Conservation (phyloP, 2,329 filamentous ascomycete genomes). For the Aspergillus ibericus region DNA sequence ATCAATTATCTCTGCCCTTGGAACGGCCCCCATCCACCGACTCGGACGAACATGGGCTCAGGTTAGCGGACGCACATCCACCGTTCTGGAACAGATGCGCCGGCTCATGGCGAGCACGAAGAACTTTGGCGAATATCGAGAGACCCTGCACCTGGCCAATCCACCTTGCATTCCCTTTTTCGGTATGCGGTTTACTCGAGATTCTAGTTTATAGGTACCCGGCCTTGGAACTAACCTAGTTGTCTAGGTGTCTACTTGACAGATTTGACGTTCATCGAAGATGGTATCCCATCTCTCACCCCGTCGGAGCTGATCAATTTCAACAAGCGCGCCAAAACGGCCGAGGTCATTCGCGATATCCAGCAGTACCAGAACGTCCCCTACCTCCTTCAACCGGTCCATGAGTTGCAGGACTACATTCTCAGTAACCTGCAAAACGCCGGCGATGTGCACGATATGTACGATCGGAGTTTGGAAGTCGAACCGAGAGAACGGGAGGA, state of each 20-base stretch:
- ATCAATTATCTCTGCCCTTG: conserved; percentile 93
- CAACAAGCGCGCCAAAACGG: conserved; percentile 95
- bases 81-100: conserved; percentile 84
- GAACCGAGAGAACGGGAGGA: conserved; percentile 96
- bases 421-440: conserved; percentile 93
- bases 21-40: conserved; percentile 91
- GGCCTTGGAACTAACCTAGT: background rate
- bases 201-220: background rate
- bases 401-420: conserved; percentile 95
- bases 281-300: conserved; percentile 94
- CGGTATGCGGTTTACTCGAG: conserved; percentile 62
- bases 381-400: conserved; percentile 86
- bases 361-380: conserved; percentile 98
- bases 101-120: conserved; percentile 95
- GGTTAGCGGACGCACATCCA: conserved; percentile 80
- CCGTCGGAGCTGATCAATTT: conserved; percentile 98
- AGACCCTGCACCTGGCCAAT: conserved; percentile 86
- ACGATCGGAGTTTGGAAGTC: conserved; percentile 90
- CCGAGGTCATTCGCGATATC: conserved; percentile 96
- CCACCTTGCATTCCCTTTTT: conserved; percentile 98
- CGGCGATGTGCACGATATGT: conserved; percentile 98
- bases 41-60: conserved; percentile 92
- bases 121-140: conserved; percentile 96
- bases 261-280: conserved; percentile 96
- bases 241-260: conserved; percentile 84